Conservation (phyloP, 495 filamentous ascomycete genomes). For the Penicillium cosmopolitanum region DNA sequence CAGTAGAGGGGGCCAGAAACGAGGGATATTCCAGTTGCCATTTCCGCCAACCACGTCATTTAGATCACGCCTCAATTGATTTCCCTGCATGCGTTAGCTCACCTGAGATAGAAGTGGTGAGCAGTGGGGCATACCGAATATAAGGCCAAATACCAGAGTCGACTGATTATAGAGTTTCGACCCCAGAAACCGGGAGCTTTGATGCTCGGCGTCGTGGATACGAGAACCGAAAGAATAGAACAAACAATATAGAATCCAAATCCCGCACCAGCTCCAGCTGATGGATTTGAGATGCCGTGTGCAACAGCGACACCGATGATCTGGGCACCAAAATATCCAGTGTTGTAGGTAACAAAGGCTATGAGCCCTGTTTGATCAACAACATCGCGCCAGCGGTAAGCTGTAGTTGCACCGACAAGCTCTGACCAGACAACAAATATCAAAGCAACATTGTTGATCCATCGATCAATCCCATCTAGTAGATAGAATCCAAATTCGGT, state of each 20-base stretch:
- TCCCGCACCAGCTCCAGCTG: slow-evolving; percentile 32
- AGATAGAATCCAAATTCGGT: slow-evolving; percentile 33
- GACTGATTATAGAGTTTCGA: slow-evolving; percentile 21
- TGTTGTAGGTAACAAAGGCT: slow-evolving; percentile 37
- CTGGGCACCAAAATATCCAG: slow-evolving; percentile 40
- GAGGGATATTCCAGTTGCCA: slow-evolving; percentile 44
- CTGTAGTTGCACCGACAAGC: slow-evolving; percentile 28
- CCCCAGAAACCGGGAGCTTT: slow-evolving; percentile 37
- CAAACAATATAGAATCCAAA: slow-evolving; percentile 33
- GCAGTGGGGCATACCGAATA: slow-evolving; percentile 22
- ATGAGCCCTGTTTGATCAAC: slow-evolving; percentile 32
- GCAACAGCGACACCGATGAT: slow-evolving; percentile 37
- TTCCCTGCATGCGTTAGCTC: slow-evolving; percentile 16
- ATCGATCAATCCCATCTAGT: slow-evolving; percentile 31
- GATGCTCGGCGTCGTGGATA: slow-evolving; percentile 27
- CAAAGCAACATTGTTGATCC: slow-evolving; percentile 32
- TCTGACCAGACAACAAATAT: slow-evolving; percentile 35
- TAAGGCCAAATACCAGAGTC: slow-evolving; percentile 28
- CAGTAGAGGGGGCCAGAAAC: slow-evolving; percentile 34
- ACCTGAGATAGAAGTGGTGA: not conserved
- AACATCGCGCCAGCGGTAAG: slow-evolving; percentile 36
- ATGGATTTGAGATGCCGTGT: slow-evolving; percentile 29
- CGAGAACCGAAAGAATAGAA: slow-evolving; percentile 10
- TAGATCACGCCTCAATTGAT: slow-evolving; percentile 30
- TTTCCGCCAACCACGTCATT: slow-evolving; percentile 27